Conservation (phyloP, 306 rosid genomes). For the Fragaria iinumae region DNA sequence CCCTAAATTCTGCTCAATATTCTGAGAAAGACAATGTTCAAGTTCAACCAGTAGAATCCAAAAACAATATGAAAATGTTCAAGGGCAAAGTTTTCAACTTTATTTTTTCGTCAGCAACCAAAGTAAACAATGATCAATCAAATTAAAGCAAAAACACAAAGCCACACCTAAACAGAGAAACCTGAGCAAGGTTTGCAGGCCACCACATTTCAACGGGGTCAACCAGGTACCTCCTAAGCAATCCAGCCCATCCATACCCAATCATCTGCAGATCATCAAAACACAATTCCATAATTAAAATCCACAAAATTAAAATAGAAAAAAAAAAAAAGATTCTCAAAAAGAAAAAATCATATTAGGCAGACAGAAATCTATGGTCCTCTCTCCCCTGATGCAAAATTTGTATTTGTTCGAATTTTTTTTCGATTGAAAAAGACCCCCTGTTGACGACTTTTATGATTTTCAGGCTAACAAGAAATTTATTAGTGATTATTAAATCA, state of each 20-base stretch:
- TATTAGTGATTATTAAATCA: background rate
- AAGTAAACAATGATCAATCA: constrained; percentile 10
- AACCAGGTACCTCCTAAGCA: constrained; percentile 86
- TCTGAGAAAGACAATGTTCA: background rate
- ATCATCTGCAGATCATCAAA: constrained; percentile 51
- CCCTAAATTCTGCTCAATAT: background rate
- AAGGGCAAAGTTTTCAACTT: background rate
- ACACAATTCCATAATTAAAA: background rate
- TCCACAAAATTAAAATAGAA: background rate
- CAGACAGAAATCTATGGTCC: background rate
- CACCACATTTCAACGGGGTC: constrained; percentile 99
- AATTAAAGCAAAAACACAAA: constrained; percentile 11
- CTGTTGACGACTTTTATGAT: background rate
- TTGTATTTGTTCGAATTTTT: background rate
- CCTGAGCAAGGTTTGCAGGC: constrained; percentile 99
- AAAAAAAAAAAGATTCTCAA: background rate
- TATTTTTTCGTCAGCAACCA: constrained; percentile 9
- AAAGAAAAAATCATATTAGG: too few species aligned
- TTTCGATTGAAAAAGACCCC: background rate
- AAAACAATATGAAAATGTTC: background rate
- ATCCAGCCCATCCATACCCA: constrained; percentile 99
- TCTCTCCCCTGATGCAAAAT: background rate
- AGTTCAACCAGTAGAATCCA: background rate
- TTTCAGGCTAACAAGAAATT: background rate
- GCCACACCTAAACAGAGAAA: constrained; percentile 84